Conservation (phyloP, 768 basidiomycete genomes). For the Tephrocybe sp. region DNA sequence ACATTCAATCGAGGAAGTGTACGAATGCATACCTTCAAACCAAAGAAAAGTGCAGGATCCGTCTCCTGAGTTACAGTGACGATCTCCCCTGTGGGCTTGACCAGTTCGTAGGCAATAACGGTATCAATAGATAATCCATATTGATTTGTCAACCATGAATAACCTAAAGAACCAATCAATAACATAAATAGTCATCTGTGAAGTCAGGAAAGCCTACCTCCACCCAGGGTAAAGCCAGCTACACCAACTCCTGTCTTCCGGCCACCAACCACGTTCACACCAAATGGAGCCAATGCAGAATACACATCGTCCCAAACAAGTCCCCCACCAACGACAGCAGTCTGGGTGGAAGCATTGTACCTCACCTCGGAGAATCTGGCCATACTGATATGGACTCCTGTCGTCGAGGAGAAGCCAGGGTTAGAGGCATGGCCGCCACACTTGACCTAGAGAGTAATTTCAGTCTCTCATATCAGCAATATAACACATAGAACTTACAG, state of each 20-base stretch:
- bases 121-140: constrained; percentile 57
- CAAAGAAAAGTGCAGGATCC: constrained; percentile 40
- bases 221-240: constrained; percentile 56
- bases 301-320: constrained; percentile 67
- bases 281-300: constrained; percentile 43
- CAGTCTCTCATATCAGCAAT: not conserved
- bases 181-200: constrained; percentile 37
- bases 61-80: constrained; percentile 30
- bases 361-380: constrained; percentile 42
- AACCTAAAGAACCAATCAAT: constrained; percentile 42
- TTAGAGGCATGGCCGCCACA: constrained; percentile 59
- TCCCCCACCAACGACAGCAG: constrained; percentile 41
- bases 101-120: constrained; percentile 53
- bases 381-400: constrained; percentile 60
- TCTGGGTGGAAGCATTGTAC: constrained; percentile 38
- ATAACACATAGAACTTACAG: constrained; percentile 32
- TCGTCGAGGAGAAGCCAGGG: constrained; percentile 57
- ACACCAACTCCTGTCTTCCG: constrained; percentile 58
- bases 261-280: constrained; percentile 57
- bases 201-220: constrained; percentile 43
- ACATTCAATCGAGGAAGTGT: not conserved
- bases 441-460: constrained; percentile 42
- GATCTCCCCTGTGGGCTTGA: constrained; percentile 51
- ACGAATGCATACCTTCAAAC: constrained; percentile 29
- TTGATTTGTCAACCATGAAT: constrained; percentile 64